Conservation (phyloP, 257 asterid species). For the Solanum bukasovii region DNA sequence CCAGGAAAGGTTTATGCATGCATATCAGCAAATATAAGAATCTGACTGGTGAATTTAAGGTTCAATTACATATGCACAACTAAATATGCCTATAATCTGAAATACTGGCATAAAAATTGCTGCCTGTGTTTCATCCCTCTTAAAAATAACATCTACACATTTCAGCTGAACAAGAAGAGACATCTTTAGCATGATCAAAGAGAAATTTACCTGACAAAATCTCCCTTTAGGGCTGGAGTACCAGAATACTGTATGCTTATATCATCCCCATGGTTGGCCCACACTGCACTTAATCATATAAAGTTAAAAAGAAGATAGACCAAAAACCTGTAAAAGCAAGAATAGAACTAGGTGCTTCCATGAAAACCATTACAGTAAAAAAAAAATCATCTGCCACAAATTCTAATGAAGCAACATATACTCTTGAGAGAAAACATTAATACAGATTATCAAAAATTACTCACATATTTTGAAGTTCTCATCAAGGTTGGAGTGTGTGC, state of each 20-base stretch:
- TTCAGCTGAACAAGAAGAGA: not conserved
- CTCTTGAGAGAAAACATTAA: not conserved
- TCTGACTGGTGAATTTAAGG: not conserved
- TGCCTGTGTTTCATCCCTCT: not conserved
- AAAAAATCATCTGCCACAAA: not conserved
- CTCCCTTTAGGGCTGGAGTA: slow-evolving; percentile 75
- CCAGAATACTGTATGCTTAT: slow-evolving; percentile 68
- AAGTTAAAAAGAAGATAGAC: slow-evolving; percentile 4
- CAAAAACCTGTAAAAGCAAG: not conserved
- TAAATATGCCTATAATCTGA: not conserved
- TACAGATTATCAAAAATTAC: slow-evolving; percentile 11
- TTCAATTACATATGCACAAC: not conserved
- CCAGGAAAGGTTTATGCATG: not conserved
- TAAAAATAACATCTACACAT: not conserved
- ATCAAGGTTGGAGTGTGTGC: slow-evolving; percentile 59
- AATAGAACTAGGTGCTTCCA: not conserved
- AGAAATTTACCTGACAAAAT: slow-evolving; percentile 52
- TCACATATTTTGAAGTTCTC: slow-evolving; percentile 61
- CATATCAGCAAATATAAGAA: not conserved
- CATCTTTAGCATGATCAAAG: not conserved
- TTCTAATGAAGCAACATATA: not conserved
- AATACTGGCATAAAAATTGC: not conserved
- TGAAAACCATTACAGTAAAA: not conserved
- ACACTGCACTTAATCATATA: slow-evolving; percentile 36
- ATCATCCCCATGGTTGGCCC: slow-evolving; percentile 80